Evolutionary conservation across 352 stramenopile species (phyloP).

Genomic region (Phytophthora megakarya): DNA sequence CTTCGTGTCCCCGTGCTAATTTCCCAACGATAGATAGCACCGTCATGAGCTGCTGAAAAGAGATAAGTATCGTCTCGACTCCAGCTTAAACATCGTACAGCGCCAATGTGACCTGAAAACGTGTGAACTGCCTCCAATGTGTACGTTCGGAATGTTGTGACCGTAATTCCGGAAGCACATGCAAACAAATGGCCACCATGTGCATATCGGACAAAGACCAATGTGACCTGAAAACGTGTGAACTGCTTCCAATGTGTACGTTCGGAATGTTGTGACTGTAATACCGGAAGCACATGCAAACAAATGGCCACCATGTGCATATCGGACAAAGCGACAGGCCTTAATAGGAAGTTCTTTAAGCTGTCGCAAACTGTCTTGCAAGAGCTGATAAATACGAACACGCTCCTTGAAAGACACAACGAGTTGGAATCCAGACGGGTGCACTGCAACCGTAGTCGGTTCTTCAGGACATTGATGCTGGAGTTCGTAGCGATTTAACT

Average conservation of each 20-base stretch:
- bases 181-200: constrained; percentile 80
- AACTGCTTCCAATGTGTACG: constrained; percentile 71
- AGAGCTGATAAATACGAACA: constrained; percentile 71
- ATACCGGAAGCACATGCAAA: constrained; percentile 75
- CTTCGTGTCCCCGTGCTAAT: constrained; percentile 55
- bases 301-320: constrained; percentile 71
- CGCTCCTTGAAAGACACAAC: constrained; percentile 82
- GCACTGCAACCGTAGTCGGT: constrained; percentile 59
- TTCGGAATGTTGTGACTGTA: constrained; percentile 62
- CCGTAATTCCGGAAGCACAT: constrained; percentile 66
- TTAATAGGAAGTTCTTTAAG: constrained; percentile 74
- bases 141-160: constrained; percentile 69
- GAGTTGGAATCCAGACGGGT: constrained; percentile 74
- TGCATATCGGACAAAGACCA: constrained; percentile 60
- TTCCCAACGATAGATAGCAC: constrained; percentile 83
- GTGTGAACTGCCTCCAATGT: constrained; percentile 72
- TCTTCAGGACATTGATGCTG: constrained; percentile 69
- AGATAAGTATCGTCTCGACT: constrained; percentile 75
- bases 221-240: constrained; percentile 86
- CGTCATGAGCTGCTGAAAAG: constrained; percentile 80
- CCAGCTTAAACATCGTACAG: constrained; percentile 70
- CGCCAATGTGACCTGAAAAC: constrained; percentile 82
- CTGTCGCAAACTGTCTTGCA: constrained; percentile 70
- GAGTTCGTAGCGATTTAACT: constrained; percentile 65
- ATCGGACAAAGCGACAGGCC: constrained; percentile 59